Evolutionary conservation across 2,329 filamentous ascomycete genomes (phyloP).

Genomic region (Didymella glomerata): DNA sequence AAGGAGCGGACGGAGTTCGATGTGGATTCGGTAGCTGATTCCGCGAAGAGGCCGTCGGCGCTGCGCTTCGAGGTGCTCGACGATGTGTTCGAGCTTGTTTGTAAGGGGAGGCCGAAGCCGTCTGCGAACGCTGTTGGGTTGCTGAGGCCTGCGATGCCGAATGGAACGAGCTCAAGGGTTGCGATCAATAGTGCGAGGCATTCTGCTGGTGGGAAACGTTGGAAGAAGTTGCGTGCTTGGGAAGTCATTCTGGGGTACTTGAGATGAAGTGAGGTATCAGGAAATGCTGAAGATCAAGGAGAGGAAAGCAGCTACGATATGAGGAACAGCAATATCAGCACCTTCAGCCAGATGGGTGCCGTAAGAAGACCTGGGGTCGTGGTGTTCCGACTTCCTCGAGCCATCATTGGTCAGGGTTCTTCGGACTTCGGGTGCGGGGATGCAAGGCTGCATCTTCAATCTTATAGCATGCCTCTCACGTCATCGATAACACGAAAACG

Average conservation of each 20-base stretch:
- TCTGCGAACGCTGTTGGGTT: slow-evolving; percentile 29
- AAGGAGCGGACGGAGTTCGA: not conserved
- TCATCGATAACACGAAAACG: not conserved
- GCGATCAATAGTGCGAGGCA: slow-evolving; percentile 36
- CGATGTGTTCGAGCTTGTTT: slow-evolving; percentile 5
- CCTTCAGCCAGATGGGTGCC: not conserved
- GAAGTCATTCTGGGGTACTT: slow-evolving; percentile 24
- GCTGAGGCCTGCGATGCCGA: slow-evolving; percentile 32
- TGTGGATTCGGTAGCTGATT: slow-evolving; percentile 3
- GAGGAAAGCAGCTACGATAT: not conserved
- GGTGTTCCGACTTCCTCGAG: not conserved
- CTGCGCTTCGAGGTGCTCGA: slow-evolving; percentile 12
- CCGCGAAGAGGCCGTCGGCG: slow-evolving; percentile 1
- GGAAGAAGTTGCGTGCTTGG: slow-evolving; percentile 29
- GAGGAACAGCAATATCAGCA: not conserved
- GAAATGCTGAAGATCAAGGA: not conserved
- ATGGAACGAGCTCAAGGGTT: slow-evolving; percentile 34
- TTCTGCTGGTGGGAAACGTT: slow-evolving; percentile 35
- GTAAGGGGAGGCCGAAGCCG: slow-evolving; percentile 30
- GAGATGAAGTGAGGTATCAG: not conserved
- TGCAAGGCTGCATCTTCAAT: slow-evolving; percentile 3
- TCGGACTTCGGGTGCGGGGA: slow-evolving; percentile 25
- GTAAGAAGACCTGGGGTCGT: not conserved
- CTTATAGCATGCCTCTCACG: not conserved
- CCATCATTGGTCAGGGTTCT: slow-evolving; percentile 6